A percentile compares a stretch with the other conserved stretches of the same genome.
Conservation (phyloP, 2,329 filamentous ascomycete species). For the Metarhizium guizhouense region DNA sequence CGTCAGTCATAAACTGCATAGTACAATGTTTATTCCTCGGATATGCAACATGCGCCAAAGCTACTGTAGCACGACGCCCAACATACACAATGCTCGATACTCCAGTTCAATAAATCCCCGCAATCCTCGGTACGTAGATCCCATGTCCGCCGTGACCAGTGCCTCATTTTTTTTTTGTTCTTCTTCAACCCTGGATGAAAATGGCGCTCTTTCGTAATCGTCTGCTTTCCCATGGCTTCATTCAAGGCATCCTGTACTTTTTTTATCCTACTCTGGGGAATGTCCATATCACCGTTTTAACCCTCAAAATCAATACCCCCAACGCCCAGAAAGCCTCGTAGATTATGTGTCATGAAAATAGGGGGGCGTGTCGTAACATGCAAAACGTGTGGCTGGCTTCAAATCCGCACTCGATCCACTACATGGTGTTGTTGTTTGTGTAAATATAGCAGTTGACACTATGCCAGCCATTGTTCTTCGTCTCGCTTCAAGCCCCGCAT, state of each 20-base stretch:
- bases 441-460: neutral
- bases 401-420: neutral
- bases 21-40: neutral
- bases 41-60: neutral
- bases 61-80: neutral
- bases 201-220: neutral
- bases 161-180: neutral
- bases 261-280: neutral
- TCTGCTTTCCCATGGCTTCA: neutral
- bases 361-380: neutral
- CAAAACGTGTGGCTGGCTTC: too few relatives aligned
- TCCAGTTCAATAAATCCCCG: neutral
- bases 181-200: neutral
- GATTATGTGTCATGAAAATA: neutral
- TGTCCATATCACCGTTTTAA: neutral
- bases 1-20: neutral
- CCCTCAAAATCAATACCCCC: neutral
- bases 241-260: neutral
- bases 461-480: conserved; percentile 53
- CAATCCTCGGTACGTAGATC: neutral
- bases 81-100: neutral
- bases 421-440: neutral
- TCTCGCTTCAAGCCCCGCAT: conserved; percentile 49
- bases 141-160: neutral
- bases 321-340: neutral